phyloP scores from a whole-genome alignment of 805 yeast genomes.

The Debaryomyces prosopidis region DNA sequence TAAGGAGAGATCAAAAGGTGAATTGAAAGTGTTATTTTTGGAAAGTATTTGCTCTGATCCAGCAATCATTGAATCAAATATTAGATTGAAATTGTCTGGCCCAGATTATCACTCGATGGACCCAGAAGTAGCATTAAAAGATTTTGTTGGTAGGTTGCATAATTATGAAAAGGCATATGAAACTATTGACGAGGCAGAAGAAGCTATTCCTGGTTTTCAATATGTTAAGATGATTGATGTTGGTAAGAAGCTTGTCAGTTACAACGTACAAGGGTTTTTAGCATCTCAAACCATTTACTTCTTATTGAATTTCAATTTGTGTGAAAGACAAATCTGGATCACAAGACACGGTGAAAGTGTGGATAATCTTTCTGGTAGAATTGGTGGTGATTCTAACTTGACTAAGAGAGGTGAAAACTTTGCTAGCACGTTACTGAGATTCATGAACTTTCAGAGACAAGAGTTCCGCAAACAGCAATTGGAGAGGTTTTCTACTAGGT shows the following conservation, averaged over 20 bases:
- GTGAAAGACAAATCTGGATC: slow-evolving; percentile 90
- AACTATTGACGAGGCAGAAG: slow-evolving; percentile 81
- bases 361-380: slow-evolving; percentile 80
- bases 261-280: slow-evolving; percentile 80
- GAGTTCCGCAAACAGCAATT: slow-evolving; percentile 67
- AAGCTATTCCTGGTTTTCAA: slow-evolving; percentile 66
- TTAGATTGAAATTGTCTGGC: slow-evolving; percentile 82
- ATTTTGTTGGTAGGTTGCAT: slow-evolving; percentile 74
- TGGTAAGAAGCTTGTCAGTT: slow-evolving; percentile 90
- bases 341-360: slow-evolving; percentile 92
- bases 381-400: slow-evolving; percentile 87
- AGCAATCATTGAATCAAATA: slow-evolving; percentile 76
- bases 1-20: slow-evolving; percentile 54
- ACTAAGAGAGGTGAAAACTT: slow-evolving; percentile 79
- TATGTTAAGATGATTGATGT: slow-evolving; percentile 96
- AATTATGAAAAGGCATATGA: slow-evolving; percentile 91
- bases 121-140: slow-evolving; percentile 72
- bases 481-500: slow-evolving; percentile 48
- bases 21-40: slow-evolving; percentile 75
- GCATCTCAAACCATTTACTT: slow-evolving; percentile 94
- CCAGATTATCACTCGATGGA: slow-evolving; percentile 92
- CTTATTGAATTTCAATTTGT: slow-evolving; percentile 81
- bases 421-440: slow-evolving; percentile 68
- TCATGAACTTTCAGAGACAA: slow-evolving; percentile 68
- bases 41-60: slow-evolving; percentile 88